A percentile compares a stretch with the other conserved stretches of the same genome.
These are phyloP conservation scores for Leccinellum luteum DNA, from an alignment of 768 basidiomycete species.

Conservation along the genomic window DNA sequence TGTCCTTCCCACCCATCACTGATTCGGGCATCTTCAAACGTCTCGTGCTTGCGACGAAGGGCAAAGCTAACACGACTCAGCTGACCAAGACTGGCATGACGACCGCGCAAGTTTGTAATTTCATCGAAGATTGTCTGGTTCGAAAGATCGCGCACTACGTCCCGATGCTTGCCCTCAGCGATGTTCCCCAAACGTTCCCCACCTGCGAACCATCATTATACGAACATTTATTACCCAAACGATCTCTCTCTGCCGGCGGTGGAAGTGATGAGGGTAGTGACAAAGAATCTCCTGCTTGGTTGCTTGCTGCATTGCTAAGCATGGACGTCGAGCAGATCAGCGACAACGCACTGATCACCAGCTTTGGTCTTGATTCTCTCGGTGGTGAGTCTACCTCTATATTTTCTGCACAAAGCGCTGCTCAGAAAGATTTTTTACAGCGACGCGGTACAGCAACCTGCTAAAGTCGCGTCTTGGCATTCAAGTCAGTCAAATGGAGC, in stretches of 20 bases:
- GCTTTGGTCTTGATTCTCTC: constrained; percentile 25
- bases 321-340: constrained; percentile 29
- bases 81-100: constrained; percentile 33
- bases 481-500: constrained; percentile 24
- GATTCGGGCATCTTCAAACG: constrained; percentile 36
- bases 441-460: constrained; percentile 30
- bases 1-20: constrained; percentile 34
- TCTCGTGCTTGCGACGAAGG: constrained; percentile 26
- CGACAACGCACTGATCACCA: constrained; percentile 30
- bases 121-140: constrained; percentile 29
- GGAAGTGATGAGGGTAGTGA: constrained; percentile 9
- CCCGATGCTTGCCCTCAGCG: constrained; percentile 26
- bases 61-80: constrained; percentile 28
- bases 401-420: background rate
- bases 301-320: constrained; percentile 23
- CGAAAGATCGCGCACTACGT: constrained; percentile 32
- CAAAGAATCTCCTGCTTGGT: constrained; percentile 23
- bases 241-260: constrained; percentile 18
- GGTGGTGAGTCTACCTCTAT: constrained; percentile 18
- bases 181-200: constrained; percentile 25
- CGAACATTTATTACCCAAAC: constrained; percentile 22
- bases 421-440: constrained; percentile 6
- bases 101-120: constrained; percentile 31
- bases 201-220: constrained; percentile 28
- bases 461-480: constrained; percentile 28